Evolutionary conservation across 2,329 filamentous ascomycete species (phyloP), one percentile per base, ranked within the genome.

Genomic region (Penicillium oxalicum): DNA sequence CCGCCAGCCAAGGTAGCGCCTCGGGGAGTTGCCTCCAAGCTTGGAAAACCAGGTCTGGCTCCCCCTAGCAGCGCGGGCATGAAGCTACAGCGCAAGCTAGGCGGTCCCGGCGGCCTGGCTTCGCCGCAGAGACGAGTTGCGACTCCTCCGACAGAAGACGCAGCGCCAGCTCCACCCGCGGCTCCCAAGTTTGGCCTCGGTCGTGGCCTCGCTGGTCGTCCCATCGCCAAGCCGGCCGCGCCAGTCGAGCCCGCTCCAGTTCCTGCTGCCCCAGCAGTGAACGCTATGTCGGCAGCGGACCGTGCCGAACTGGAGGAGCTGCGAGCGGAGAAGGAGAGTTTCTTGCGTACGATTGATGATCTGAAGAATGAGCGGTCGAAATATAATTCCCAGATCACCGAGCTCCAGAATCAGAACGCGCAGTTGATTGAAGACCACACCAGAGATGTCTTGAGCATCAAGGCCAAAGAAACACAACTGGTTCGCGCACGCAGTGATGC

Each of bases 351-450:
- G 56, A 81, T 84, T 8, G 89, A 95, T 46, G 91, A 95, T 39
- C 75, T 91, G 58, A 82, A 88, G 47, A 81, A 88, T 40, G 91
- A 96, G 64, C 84, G 88, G 53, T 82, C 84, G 49, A 91, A 86
- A 62, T 79, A 95, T 42, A 80, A 83, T 51, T 93, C 89, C 0
- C 89, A 96, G 67, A 86, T 97, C 37, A 86, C 91, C 58, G 93
- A 97, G 70, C 79, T 98, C 28, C 94, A 96, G 71, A 94, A 95
- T 61, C 89, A 96, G 66, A 98, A 98, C 62, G 93, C 93, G 25
- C 87, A 93, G 54, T 77, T 98, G 32, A 98, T 98, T 52, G 93
- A 98, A 70, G 91, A 97, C 61, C 91, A 97, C 67, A 98, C 93
- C 0, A 81, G 91, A 41, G 91, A 98, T 61, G 89, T 96, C 0